A percentile compares a stretch with the other conserved stretches of the same genome.
Conservation (phyloP, 2,329 filamentous ascomycete species). For the Alternaria ventricosa region DNA sequence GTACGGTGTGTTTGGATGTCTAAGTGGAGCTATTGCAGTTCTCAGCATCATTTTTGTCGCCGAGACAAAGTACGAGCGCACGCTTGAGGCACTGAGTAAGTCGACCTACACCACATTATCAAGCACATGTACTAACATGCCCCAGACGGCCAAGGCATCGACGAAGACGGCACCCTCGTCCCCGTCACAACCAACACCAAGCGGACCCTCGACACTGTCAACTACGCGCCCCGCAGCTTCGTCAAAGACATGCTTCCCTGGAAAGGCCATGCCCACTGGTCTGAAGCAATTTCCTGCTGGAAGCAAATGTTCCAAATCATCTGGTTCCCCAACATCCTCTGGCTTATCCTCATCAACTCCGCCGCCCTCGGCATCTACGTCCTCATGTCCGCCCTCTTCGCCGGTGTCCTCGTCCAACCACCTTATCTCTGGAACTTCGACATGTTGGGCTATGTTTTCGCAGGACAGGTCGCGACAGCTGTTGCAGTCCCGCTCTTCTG, state of each 20-base stretch:
- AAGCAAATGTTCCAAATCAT: slow-evolving; percentile 19
- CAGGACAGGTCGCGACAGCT: slow-evolving; percentile 12
- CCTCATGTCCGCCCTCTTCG: slow-evolving; percentile 18
- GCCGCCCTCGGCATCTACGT: slow-evolving; percentile 16
- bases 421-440: slow-evolving; percentile 15
- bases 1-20: slow-evolving; percentile 14
- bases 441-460: slow-evolving; percentile 16
- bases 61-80: slow-evolving; percentile 16
- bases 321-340: slow-evolving; percentile 20
- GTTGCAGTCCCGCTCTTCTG: slow-evolving; percentile 16
- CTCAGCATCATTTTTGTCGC: slow-evolving; percentile 14
- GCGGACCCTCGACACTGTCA: slow-evolving; percentile 7
- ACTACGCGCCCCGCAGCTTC: slow-evolving; percentile 11
- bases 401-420: slow-evolving; percentile 10
- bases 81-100: slow-evolving; percentile 16
- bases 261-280: slow-evolving; percentile 15
- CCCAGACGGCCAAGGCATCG: slow-evolving; percentile 13
- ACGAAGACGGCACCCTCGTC: slow-evolving; percentile 12
- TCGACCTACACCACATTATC: background rate
- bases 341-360: slow-evolving; percentile 10
- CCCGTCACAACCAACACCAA: slow-evolving; percentile 13
- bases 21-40: slow-evolving; percentile 10
- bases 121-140: background rate
- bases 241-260: slow-evolving; percentile 14
- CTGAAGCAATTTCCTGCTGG: slow-evolving; percentile 14